Percentiles rank a stretch among this genome's conserved stretches.
These are phyloP conservation scores for Lodderomyces oxycetoniae DNA, from an alignment of 1,139 yeast species.

Conservation along the genomic window DNA sequence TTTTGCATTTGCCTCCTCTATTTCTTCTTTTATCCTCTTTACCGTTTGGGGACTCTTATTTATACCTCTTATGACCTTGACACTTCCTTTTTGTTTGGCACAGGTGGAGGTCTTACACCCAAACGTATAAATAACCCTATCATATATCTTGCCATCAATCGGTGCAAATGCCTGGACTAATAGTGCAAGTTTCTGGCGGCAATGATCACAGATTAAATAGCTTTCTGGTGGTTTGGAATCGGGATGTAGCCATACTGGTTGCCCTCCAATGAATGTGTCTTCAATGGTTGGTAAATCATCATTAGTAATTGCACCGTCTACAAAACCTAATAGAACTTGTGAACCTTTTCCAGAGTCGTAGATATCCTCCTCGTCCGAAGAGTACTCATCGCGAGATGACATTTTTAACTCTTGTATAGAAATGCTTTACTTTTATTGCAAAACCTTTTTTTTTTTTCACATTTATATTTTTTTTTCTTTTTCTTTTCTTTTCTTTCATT, in stretches of 20 bases:
- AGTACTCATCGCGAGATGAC: constrained; percentile 27
- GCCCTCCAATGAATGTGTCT: constrained; percentile 79
- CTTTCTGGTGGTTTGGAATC: constrained; percentile 52
- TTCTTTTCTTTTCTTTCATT: too few relatives aligned
- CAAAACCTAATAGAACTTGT: constrained; percentile 55
- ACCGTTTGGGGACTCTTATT: constrained; percentile 52
- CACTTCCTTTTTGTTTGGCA: constrained; percentile 60
- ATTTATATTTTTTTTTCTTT: too few relatives aligned
- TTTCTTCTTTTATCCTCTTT: constrained; percentile 34
- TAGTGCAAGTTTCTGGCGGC: constrained; percentile 59
- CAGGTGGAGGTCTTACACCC: constrained; percentile 65
- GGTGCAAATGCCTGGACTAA: constrained; percentile 80
- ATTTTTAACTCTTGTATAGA: too few relatives aligned
- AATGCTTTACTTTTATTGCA: too few relatives aligned
- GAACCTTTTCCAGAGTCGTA: constrained; percentile 16
- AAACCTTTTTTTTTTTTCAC: too few relatives aligned
- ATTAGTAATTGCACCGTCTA: constrained; percentile 46
- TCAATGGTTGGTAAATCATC: constrained; percentile 53
- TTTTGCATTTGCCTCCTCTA: constrained; percentile 30
- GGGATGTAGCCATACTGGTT: constrained; percentile 56
- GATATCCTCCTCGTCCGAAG: constrained; percentile 36
- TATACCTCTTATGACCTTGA: constrained; percentile 73
- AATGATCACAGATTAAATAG: constrained; percentile 57
- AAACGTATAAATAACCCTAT: constrained; percentile 75
- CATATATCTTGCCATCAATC: constrained; percentile 65